Evolutionary conservation across 257 asterid genomes (phyloP).

Genomic region (Solanum corneliomulleri): DNA sequence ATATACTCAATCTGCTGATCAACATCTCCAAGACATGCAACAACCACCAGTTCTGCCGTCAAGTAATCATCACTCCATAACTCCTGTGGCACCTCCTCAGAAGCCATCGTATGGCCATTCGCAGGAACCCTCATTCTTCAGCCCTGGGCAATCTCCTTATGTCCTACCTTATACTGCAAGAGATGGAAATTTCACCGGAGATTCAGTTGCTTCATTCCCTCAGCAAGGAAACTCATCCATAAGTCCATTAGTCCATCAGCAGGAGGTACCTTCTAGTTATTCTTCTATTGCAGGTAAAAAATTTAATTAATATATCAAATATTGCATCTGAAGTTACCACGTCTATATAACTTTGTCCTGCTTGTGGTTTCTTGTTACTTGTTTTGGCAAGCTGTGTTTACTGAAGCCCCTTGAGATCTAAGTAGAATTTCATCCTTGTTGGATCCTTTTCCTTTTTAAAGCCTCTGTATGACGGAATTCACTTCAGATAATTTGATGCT

Average conservation of each 20-base stretch:
- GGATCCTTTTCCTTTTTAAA: background rate
- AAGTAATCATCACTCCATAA: constrained; percentile 44
- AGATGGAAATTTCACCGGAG: constrained; percentile 47
- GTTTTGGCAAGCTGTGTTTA: background rate
- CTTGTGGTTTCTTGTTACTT: background rate
- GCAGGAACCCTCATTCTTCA: constrained; percentile 34
- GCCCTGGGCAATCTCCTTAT: constrained; percentile 43
- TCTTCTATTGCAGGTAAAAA: constrained; percentile 98
- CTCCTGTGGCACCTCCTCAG: constrained; percentile 24
- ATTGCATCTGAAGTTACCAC: constrained; percentile 33
- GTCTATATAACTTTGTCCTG: background rate
- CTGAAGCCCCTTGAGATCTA: background rate
- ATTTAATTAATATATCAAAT: constrained; percentile 30
- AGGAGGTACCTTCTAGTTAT: constrained; percentile 99
- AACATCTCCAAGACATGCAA: constrained; percentile 31
- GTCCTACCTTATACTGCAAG: constrained; percentile 32
- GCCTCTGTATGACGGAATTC: background rate
- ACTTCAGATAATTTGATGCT: background rate
- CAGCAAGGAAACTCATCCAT: constrained; percentile 47
- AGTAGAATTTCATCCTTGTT: background rate
- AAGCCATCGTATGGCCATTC: constrained; percentile 24
- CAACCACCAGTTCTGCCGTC: constrained; percentile 24
- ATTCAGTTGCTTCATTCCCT: constrained; percentile 36
- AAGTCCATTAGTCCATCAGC: constrained; percentile 76
- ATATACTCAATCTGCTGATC: constrained; percentile 41